A percentile compares a stretch with the other conserved stretches of the same genome.
phyloP scores from a whole-genome alignment of 1,284 basidiomycete genomes.

The Tremellales sp. region DNA sequence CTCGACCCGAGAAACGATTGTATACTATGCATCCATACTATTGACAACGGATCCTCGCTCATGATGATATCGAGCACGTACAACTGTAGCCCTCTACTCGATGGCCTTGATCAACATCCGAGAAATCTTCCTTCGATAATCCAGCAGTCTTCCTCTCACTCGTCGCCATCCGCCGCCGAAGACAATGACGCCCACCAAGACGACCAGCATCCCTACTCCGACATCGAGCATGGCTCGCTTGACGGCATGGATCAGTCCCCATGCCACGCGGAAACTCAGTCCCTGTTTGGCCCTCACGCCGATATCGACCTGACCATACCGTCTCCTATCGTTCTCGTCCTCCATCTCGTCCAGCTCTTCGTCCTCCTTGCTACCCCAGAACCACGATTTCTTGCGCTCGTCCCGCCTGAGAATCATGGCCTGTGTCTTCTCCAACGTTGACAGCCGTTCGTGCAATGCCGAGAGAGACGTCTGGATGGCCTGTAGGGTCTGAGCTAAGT shows the following conservation, averaged over 20 bases:
- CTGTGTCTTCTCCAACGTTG: conserved; percentile 60
- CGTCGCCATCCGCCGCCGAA: conserved; percentile 33
- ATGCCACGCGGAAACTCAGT: conserved; percentile 30
- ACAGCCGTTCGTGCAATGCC: conserved; percentile 82
- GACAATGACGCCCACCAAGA: conserved; percentile 24
- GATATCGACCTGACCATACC: conserved; percentile 4
- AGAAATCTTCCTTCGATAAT: conserved; percentile 10
- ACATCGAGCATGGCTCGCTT: conserved; percentile 37
- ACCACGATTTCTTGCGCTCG: conserved; percentile 31
- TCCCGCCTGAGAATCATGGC: conserved; percentile 33
- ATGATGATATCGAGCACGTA: too few species aligned
- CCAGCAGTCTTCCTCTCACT: conserved; percentile 14
- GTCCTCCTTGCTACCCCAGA: conserved; percentile 27
- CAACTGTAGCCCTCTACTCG: too few species aligned
- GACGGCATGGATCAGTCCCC: conserved; percentile 28
- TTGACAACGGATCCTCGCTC: too few species aligned
- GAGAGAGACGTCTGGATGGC: conserved; percentile 74
- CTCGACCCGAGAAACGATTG: too few species aligned
- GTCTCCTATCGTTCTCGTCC: conserved; percentile 19
- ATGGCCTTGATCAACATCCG: too few species aligned
- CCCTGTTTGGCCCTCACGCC: conserved; percentile 16
- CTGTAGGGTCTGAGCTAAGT: conserved; percentile 39
- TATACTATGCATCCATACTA: too few species aligned
- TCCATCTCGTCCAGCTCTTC: conserved; percentile 38
- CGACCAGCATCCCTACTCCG: conserved; percentile 28